phyloP scores from a whole-genome alignment of 495 filamentous ascomycete species.

The Hypoxylon lienhwacheense region DNA sequence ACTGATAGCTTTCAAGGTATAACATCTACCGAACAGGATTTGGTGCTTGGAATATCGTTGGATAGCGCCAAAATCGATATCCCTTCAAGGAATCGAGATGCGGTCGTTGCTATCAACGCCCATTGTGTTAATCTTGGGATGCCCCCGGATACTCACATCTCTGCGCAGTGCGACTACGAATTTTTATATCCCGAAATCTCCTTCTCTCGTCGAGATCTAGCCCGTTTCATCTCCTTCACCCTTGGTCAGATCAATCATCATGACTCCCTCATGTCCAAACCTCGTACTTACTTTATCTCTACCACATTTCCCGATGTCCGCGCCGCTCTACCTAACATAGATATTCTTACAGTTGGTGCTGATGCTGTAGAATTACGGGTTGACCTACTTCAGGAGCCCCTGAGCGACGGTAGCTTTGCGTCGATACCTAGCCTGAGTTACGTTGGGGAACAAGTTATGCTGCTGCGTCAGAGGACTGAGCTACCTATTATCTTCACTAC shows the following conservation, averaged over 20 bases:
- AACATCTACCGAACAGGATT: constrained; percentile 50
- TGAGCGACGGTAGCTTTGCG: constrained; percentile 56
- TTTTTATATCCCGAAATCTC: constrained; percentile 74
- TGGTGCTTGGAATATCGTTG: constrained; percentile 61
- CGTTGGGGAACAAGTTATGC: constrained; percentile 82
- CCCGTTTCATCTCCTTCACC: constrained; percentile 74
- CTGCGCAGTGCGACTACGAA: constrained; percentile 72
- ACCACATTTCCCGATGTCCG: constrained; percentile 85
- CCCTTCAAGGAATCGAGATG: constrained; percentile 50
- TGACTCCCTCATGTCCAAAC: constrained; percentile 71
- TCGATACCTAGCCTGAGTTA: constrained; percentile 75
- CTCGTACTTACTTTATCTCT: constrained; percentile 78
- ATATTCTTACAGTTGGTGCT: constrained; percentile 80
- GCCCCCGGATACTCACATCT: constrained; percentile 64
- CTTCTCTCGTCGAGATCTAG: constrained; percentile 73
- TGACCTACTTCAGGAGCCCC: constrained; percentile 76
- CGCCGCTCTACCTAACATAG: constrained; percentile 78
- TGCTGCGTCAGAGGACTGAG: constrained; percentile 77
- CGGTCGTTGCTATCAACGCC: constrained; percentile 66
- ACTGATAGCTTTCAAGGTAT: constrained; percentile 56
- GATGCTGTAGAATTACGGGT: constrained; percentile 84
- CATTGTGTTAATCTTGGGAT: constrained; percentile 73
- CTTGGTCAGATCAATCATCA: constrained; percentile 75
- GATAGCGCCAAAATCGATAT: constrained; percentile 57
- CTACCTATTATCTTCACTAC: constrained; percentile 86